Base-by-base conservation (phyloP, 1,284 basidiomycete species). In the Trichosporon asahii region DNA sequence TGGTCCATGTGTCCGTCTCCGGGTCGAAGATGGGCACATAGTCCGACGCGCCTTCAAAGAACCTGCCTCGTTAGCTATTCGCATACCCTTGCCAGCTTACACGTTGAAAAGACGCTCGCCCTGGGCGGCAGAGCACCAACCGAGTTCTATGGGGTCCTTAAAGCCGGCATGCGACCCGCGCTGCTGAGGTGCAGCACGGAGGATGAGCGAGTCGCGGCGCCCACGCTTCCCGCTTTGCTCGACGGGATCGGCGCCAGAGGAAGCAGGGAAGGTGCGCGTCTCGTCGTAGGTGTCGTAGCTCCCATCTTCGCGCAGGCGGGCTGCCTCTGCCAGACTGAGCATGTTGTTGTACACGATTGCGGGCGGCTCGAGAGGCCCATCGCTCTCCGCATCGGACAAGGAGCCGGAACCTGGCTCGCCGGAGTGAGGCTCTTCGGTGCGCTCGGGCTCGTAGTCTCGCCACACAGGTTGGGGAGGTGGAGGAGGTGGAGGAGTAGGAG, bases 1-100 rank as follows among this genome's bases (percentile, higher is more conserved):
- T 76, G 49, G 93, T 90, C 81, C 88, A 94, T 0, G 91, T 93
- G 79, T 95, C 93, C 29, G 87, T 84, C 40, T 85, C 86, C 6
- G 86, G 87, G 81, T 95, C 92, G 76, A 94, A 94, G 14, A 94
- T 89, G 60, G 93, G 91, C 82, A 94, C 83, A 80, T 94, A 95
- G 14, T 91, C 92, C 8, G 91, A 91, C 77, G 91, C 94, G 25
- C 91, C 75, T 88, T 89, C 88, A 81, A 92, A 94, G 80, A 91
- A 93, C 2, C 74, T 75, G 37, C 5, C 15, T 31, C 23, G 15
- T 70, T 49, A 61, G 23, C 37, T 29, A 21, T 67, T 70, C 73
- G 66, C 63, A 44, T 21, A 9, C 44, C 85, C 44, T 21, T 18
- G 6, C n/a, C 31, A 53, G 21, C 88, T 71, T 74, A 93, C 73